Evolutionary conservation across 2,329 filamentous ascomycete species (phyloP), one percentile per base, ranked within the genome.

Genomic region (Coniosporium tulheliwenetii): DNA sequence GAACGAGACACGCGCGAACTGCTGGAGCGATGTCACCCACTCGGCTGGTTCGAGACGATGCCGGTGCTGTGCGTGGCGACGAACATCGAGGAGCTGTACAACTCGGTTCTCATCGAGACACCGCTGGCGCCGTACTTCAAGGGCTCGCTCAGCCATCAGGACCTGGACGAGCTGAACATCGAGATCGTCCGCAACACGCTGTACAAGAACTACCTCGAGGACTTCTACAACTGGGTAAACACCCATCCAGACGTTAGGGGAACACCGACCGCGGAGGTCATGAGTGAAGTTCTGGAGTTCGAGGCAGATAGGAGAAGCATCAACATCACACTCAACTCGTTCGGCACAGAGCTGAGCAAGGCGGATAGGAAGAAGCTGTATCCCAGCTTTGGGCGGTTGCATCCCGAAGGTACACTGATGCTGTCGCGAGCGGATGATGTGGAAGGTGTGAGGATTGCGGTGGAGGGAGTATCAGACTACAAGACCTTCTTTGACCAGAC

Each of bases 31-130:
- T 98, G 93, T 63, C 93, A 98, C 54, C 91, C 91, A 5, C 74
- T 98, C 7, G 91, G 91, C 51, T 96, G 87, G 86, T 98, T 98
- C 60, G 91, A 98, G 70, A 95, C 91, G 8, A 86, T 98, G 81
- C 93, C 91, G 0, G 91, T 95, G 3, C 81, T 98, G 40, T 96
- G 89, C 58, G 89, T 96, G 36, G 91, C 91, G 30, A 95, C 89
- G 39, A 98, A 96, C 61, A 94, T 96, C 48, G 91, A 98, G 65
- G 91, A 98, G 59, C 73, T 98, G 32, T 98, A 98, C 72, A 98
- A 96, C 69, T 93, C 84, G 37, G 91, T 98, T 13, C 68, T 98
- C 49, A 87, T 98, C 50, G 91, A 98, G 67, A 98, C 91, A 3
- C 91, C 91, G 4, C 71, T 98, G 38, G 91, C 91, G 10, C 80